Evolutionary conservation across 371 early-diverging fungal species (phyloP).

Genomic region (Apophysomyces elegans): DNA sequence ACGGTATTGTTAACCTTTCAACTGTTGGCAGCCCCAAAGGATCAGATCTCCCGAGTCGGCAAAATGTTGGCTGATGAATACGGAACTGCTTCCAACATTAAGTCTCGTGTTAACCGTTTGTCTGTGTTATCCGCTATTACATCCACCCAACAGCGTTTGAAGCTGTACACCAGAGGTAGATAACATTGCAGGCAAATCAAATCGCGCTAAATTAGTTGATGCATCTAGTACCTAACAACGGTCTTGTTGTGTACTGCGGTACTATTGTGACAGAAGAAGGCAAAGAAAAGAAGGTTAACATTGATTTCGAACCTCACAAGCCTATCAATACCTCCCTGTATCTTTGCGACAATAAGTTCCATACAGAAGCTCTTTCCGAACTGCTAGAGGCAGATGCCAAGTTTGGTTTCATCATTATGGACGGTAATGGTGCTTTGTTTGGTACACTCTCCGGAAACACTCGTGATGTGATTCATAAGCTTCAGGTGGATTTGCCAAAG

Average conservation of each 20-base stretch:
- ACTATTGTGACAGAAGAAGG: conserved; percentile 95
- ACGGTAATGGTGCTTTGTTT: conserved; percentile 96
- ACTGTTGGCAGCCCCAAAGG: conserved; percentile 73
- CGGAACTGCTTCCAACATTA: conserved; percentile 99
- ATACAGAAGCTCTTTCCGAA: conserved; percentile 91
- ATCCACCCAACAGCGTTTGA: conserved; percentile 98
- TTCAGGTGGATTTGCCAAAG: conserved; percentile 97
- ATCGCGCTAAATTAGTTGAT: not conserved
- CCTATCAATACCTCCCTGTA: conserved; percentile 99
- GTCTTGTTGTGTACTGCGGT: conserved; percentile 92
- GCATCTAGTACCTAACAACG: conserved; percentile 80
- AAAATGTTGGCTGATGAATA: conserved; percentile 99
- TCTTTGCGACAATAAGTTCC: conserved; percentile 99
- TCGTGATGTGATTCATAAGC: conserved; percentile 91
- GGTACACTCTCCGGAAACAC: conserved; percentile 95
- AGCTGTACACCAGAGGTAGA: conserved; percentile 86
- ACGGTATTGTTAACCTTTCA: not conserved
- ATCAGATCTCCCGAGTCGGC: conserved; percentile 92
- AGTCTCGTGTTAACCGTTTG: conserved; percentile 98
- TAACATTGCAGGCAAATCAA: not conserved
- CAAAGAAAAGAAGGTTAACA: conserved; percentile 97
- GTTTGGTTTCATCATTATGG: conserved; percentile 99
- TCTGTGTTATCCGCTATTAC: conserved; percentile 99
- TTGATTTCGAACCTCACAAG: conserved; percentile 98
- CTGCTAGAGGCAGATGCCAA: conserved; percentile 92